A percentile compares a stretch with the other conserved stretches of the same genome.
Evolutionary conservation across 2,329 filamentous ascomycete genomes (phyloP).

Genomic region (Hymenoscyphus occultus): DNA sequence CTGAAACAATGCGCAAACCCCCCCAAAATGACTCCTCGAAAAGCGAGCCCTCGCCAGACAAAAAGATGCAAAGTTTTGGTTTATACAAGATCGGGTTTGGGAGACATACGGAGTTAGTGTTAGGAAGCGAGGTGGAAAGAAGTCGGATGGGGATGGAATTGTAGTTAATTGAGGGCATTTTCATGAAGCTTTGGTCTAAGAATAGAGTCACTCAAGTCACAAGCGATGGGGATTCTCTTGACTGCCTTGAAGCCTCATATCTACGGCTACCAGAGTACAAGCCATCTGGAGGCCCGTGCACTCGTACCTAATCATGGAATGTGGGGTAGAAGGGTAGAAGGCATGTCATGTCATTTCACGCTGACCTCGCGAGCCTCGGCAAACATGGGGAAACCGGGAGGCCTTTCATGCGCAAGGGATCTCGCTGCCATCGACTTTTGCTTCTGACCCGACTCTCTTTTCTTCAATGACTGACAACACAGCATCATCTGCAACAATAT

Average conservation of each 20-base stretch:
- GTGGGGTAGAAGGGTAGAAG: too few species aligned
- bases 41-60: not conserved
- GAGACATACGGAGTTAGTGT: not conserved
- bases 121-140: not conserved
- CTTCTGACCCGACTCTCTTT: not conserved
- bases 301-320: too few species aligned
- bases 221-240: not conserved
- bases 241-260: too few species aligned
- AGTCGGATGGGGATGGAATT: constrained; percentile 11
- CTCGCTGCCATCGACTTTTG: not conserved
- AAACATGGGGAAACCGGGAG: not conserved
- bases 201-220: not conserved
- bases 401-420: constrained; percentile 3
- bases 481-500: not conserved
- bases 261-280: too few species aligned
- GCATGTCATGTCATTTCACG: not conserved
- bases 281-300: too few species aligned
- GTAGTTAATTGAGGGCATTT: constrained; percentile 26
- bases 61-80: not conserved
- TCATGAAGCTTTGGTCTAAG: not conserved
- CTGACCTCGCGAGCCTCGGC: constrained; percentile 19
- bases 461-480: not conserved
- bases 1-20: constrained; percentile 8
- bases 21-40: not conserved
- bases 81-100: not conserved